Conservation (phyloP, 176 grass and related monocot species). For the Juncus inflexus region DNA sequence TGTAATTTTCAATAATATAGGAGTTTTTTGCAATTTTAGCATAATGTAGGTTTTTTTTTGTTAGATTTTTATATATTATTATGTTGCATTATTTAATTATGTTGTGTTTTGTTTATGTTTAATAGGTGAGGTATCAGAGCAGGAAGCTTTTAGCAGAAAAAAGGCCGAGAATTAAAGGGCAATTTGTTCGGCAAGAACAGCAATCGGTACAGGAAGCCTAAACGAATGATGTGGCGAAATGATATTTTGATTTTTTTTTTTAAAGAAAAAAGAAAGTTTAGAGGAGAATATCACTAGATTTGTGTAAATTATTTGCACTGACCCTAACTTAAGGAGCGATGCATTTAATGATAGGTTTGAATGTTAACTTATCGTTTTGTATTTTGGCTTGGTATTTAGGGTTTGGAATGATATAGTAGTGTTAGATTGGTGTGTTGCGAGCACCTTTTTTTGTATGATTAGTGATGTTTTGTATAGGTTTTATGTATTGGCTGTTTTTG, state of each 20-base stretch:
- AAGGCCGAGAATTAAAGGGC: conserved; percentile 85
- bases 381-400: conserved; percentile 1
- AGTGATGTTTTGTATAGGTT: background rate
- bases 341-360: conserved; percentile 11
- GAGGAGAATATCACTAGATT: background rate
- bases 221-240: background rate
- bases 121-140: conserved; percentile 92
- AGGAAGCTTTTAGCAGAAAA: conserved; percentile 91
- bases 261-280: background rate
- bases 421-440: background rate
- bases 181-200: conserved; percentile 85
- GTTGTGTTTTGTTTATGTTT: conserved; percentile 22
- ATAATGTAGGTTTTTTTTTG: too few species aligned
- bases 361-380: conserved; percentile 9
- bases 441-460: background rate
- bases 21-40: too few species aligned
- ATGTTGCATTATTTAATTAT: background rate
- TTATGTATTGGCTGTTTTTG: too few species aligned
- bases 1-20: too few species aligned
- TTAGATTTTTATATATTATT: background rate
- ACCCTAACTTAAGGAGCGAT: conserved; percentile 18
- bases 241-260: too few species aligned
- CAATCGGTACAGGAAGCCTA: conserved; percentile 42
- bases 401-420: background rate
- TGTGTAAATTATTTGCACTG: conserved; percentile 19